A percentile compares a stretch with the other conserved stretches of the same genome.
Evolutionary conservation across 2,329 filamentous ascomycete species (phyloP).

Genomic region (Cytospora mali): DNA sequence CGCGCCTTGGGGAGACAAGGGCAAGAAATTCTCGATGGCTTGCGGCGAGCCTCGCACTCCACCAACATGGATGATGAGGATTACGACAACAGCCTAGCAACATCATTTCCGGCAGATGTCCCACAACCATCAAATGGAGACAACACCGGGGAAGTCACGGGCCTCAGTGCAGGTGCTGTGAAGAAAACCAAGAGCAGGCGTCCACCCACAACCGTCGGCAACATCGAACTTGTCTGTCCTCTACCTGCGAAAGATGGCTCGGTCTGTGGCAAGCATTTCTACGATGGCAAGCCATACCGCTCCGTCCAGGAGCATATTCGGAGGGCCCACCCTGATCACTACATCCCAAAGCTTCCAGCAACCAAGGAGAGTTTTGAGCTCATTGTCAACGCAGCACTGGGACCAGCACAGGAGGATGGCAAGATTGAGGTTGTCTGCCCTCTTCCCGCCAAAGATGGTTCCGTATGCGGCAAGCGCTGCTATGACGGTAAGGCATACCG

Average conservation of each 20-base stretch:
- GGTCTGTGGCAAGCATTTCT: conserved; percentile 11
- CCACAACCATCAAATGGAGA: conserved; percentile 12
- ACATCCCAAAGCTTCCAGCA: conserved; percentile 95
- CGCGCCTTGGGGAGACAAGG: conserved; percentile 3
- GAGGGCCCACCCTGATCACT: conserved; percentile 93
- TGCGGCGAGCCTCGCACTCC: conserved; percentile 17
- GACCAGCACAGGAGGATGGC: background rate
- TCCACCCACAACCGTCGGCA: background rate
- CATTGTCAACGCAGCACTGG: conserved; percentile 73
- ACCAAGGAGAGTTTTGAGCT: conserved; percentile 96
- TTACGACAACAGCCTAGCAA: conserved; percentile 31
- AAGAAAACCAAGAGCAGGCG: conserved; percentile 14
- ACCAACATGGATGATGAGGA: conserved; percentile 5
- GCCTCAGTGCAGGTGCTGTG: background rate
- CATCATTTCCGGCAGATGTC: conserved; percentile 12
- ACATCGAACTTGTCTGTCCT: background rate
- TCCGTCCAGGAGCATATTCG: conserved; percentile 99
- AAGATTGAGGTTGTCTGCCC: conserved; percentile 23
- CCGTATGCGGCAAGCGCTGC: conserved; percentile 23
- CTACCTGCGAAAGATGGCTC: conserved; percentile 9
- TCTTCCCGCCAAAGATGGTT: conserved; percentile 16
- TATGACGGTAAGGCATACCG: conserved; percentile 59
- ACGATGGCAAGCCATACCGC: conserved; percentile 59
- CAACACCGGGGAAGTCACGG: conserved; percentile 18
- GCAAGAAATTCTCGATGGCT: conserved; percentile 10